Conservation (phyloP, 257 asterid species). For the Craterostigma plantagineum region DNA sequence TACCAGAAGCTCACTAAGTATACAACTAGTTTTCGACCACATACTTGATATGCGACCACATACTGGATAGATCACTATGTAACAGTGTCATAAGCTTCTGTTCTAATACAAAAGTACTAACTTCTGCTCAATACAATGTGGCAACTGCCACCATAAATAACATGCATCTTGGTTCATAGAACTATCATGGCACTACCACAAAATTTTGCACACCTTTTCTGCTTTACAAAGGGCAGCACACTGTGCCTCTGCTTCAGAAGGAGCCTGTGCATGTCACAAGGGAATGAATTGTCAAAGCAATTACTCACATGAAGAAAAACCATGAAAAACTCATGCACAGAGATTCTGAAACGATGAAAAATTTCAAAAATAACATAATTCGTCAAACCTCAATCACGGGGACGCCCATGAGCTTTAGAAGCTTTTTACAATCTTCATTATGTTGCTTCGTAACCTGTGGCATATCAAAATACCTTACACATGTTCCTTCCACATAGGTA, state of each 20-base stretch:
- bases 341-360: slow-evolving; percentile 2
- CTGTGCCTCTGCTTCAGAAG: slow-evolving; percentile 97
- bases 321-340: not conserved
- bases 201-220: slow-evolving; percentile 32
- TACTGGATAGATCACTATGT: too few relatives aligned
- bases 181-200: slow-evolving; percentile 3
- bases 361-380: slow-evolving; percentile 5
- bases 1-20: too few relatives aligned
- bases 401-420: slow-evolving; percentile 93
- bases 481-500: slow-evolving; percentile 1
- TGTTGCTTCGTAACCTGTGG: slow-evolving; percentile 80
- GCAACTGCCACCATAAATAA: too few relatives aligned
- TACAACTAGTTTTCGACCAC: too few relatives aligned
- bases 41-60: too few relatives aligned
- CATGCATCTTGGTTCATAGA: slow-evolving; percentile 7
- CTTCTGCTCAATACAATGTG: slow-evolving; percentile 2
- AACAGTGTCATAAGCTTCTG: too few relatives aligned
- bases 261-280: slow-evolving; percentile 43
- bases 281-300: too few relatives aligned
- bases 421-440: slow-evolving; percentile 89
- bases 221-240: slow-evolving; percentile 85
- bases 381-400: slow-evolving; percentile 83
- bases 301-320: slow-evolving; percentile 6
- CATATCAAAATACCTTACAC: slow-evolving; percentile 10
- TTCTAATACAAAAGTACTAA: not conserved